Percentiles rank a stretch among this genome's conserved stretches.
Evolutionary conservation across 352 stramenopile species (phyloP).

Genomic region (Phytophthora multivora): DNA sequence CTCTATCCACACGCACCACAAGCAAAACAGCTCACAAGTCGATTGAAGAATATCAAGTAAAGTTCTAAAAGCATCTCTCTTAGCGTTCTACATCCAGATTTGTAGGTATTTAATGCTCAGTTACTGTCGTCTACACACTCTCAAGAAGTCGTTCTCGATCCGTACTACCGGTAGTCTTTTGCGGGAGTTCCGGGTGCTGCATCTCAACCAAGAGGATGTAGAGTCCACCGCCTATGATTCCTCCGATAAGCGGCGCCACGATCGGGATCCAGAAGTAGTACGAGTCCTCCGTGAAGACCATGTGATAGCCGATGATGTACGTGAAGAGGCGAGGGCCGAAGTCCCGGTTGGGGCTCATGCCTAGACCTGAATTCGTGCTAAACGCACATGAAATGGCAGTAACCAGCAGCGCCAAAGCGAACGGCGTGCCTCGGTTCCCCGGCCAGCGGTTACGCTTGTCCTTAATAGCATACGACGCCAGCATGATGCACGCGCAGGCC

Average conservation of each 20-base stretch:
- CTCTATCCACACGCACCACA: conserved; percentile 8
- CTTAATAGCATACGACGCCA: conserved; percentile 37
- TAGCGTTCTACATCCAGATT: too few relatives aligned
- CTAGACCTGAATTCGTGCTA: conserved; percentile 45
- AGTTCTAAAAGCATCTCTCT: not conserved
- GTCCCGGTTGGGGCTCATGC: conserved; percentile 54
- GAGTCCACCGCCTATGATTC: conserved; percentile 32
- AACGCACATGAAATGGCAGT: conserved; percentile 47
- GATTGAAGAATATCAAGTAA: not conserved
- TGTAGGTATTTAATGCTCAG: not conserved
- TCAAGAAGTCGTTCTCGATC: conserved; percentile 8
- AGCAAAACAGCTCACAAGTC: not conserved
- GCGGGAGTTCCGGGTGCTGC: conserved; percentile 41
- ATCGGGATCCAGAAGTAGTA: conserved; percentile 56
- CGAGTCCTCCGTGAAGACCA: conserved; percentile 50
- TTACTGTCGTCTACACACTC: conserved; percentile 9
- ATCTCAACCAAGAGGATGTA: conserved; percentile 57
- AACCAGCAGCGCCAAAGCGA: conserved; percentile 39
- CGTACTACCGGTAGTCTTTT: conserved; percentile 3
- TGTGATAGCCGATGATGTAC: conserved; percentile 33
- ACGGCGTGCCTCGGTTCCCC: conserved; percentile 29
- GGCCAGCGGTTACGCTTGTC: conserved; percentile 25
- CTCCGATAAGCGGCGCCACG: conserved; percentile 44
- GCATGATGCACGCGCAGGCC: conserved; percentile 31
- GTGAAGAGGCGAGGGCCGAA: conserved; percentile 50